phyloP scores from a whole-genome alignment of 2,329 filamentous ascomycete species.

The Ustulina deusta region DNA sequence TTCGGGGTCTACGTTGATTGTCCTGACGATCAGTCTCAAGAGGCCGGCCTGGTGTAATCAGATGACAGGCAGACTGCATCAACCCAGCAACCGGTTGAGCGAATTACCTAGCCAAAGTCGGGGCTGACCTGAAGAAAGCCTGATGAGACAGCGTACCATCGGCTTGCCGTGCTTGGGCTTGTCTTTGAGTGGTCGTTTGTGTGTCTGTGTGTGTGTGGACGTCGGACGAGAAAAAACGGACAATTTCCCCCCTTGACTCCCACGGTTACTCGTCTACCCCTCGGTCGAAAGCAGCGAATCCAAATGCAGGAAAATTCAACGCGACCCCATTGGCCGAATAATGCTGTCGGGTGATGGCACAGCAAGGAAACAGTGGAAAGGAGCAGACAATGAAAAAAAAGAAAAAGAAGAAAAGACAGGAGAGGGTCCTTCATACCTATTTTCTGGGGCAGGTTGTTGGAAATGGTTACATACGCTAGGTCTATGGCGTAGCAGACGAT shows the following conservation, averaged over 20 bases:
- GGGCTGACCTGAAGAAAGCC: slow-evolving; percentile 36
- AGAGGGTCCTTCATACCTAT: slow-evolving; percentile 24
- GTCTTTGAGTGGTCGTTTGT: slow-evolving; percentile 19
- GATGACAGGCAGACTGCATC: slow-evolving; percentile 39
- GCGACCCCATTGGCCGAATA: slow-evolving; percentile 34
- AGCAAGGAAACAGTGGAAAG: slow-evolving; percentile 27
- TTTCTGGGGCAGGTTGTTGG: slow-evolving; percentile 29
- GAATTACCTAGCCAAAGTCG: slow-evolving; percentile 30
- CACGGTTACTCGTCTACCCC: slow-evolving; percentile 27
- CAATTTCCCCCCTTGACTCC: slow-evolving; percentile 22
- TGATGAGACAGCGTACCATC: slow-evolving; percentile 39
- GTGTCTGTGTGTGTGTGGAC: slow-evolving; percentile 15
- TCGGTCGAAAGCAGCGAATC: slow-evolving; percentile 37
- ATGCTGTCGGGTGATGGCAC: slow-evolving; percentile 37
- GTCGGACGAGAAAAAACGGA: slow-evolving; percentile 21
- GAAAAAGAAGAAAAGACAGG: slow-evolving; percentile 10
- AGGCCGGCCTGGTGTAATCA: slow-evolving; percentile 35
- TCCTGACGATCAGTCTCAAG: slow-evolving; percentile 28
- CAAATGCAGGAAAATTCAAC: slow-evolving; percentile 34
- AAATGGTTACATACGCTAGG: slow-evolving; percentile 28
- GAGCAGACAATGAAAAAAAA: slow-evolving; percentile 9
- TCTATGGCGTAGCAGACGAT: slow-evolving; percentile 27
- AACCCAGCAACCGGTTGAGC: slow-evolving; percentile 31
- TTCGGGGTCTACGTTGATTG: slow-evolving; percentile 9
- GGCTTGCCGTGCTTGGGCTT: slow-evolving; percentile 30